phyloP scores from a whole-genome alignment of 2,329 filamentous ascomycete genomes.

The Ophiostoma ulmi region DNA sequence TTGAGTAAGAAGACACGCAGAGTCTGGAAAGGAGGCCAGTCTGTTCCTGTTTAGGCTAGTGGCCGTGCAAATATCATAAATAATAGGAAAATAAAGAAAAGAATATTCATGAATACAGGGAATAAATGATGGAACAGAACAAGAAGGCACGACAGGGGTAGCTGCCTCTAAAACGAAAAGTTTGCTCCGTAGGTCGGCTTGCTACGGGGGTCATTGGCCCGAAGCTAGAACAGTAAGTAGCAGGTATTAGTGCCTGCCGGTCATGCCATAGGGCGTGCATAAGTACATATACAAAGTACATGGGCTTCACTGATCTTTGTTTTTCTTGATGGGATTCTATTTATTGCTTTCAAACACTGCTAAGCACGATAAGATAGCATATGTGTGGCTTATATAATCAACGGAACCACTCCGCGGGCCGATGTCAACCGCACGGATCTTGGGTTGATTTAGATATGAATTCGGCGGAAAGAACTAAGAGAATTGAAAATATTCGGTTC shows the following conservation, averaged over 20 bases:
- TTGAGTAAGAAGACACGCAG: no score
- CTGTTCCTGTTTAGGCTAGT: slow-evolving; percentile 1
- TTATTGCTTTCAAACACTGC: no score
- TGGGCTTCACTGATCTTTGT: background rate
- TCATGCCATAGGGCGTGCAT: slow-evolving; percentile 3
- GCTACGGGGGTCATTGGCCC: slow-evolving; percentile 20
- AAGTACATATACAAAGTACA: background rate
- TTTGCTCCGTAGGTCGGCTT: slow-evolving; percentile 22
- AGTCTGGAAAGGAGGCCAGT: no score
- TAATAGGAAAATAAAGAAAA: background rate
- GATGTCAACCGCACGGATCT: slow-evolving; percentile 3
- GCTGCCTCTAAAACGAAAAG: background rate
- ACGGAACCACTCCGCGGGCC: background rate
- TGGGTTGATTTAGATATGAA: background rate
- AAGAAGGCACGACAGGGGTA: background rate
- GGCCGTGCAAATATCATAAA: background rate
- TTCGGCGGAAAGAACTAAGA: background rate
- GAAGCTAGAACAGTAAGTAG: background rate
- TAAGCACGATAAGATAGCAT: background rate
- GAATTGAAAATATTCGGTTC: background rate
- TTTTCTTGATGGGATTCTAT: background rate
- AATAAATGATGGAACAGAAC: background rate
- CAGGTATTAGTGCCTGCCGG: background rate
- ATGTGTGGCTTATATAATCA: background rate
- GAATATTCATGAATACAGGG: no score